Evolutionary conservation across 176 grass and related monocot genomes (phyloP).

Genomic region (Alopecurus myosuroides): DNA sequence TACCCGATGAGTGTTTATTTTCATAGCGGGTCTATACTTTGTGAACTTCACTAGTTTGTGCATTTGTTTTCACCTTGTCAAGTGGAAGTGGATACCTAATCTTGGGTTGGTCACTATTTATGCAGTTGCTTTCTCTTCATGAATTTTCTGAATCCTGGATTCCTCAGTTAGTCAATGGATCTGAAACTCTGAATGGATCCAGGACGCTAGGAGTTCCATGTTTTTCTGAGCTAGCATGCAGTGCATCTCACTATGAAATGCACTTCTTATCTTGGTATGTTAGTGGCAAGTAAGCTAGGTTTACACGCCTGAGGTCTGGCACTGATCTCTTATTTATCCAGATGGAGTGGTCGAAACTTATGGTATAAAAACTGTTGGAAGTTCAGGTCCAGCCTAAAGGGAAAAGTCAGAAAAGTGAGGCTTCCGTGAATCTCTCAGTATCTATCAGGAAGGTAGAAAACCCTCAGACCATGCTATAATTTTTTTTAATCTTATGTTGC

Average conservation of each 20-base stretch:
- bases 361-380: background rate
- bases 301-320: background rate
- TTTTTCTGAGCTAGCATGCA: background rate
- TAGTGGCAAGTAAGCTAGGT: background rate
- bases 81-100: slow-evolving; percentile 1
- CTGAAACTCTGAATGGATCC: background rate
- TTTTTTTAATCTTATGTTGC: too few relatives aligned
- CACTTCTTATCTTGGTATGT: background rate
- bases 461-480: too few relatives aligned
- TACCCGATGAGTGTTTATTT: background rate
- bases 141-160: background rate
- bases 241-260: background rate
- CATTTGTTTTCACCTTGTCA: background rate
- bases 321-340: background rate
- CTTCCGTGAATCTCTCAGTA: background rate
- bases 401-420: background rate
- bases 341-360: background rate
- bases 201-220: background rate
- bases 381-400: background rate
- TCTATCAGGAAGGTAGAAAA: slow-evolving; percentile 5
- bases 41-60: background rate
- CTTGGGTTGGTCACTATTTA: background rate
- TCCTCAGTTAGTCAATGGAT: background rate
- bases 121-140: background rate
- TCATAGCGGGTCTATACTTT: background rate